phyloP scores from a whole-genome alignment of 2,329 filamentous ascomycete genomes.

The Verticillium alfalfae region DNA sequence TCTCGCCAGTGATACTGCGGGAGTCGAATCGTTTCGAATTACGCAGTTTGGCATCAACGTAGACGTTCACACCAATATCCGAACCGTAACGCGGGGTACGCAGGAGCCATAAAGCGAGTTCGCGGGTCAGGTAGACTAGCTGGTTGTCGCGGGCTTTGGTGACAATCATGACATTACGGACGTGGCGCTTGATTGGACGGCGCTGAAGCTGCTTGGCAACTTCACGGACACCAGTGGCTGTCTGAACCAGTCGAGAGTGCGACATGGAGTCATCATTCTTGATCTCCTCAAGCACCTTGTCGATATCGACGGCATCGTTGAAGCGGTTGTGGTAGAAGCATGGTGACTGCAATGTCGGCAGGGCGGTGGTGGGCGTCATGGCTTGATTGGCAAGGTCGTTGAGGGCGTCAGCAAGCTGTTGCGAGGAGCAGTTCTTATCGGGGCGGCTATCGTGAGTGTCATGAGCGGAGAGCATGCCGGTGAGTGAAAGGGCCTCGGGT shows the following conservation, averaged over 20 bases:
- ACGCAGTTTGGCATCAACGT: constrained; percentile 92
- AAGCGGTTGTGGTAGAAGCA: constrained; percentile 98
- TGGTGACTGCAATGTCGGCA: constrained; percentile 76
- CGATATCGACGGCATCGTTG: constrained; percentile 91
- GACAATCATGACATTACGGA: constrained; percentile 95
- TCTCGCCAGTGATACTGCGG: constrained; percentile 62
- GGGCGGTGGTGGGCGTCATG: constrained; percentile 39
- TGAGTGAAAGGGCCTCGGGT: constrained; percentile 57
- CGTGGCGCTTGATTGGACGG: constrained; percentile 83
- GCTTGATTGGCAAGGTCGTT: constrained; percentile 42
- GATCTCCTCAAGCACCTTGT: constrained; percentile 92
- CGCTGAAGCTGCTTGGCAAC: constrained; percentile 93
- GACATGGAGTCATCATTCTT: constrained; percentile 84
- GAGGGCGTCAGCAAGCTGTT: constrained; percentile 59
- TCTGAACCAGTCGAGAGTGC: constrained; percentile 90
- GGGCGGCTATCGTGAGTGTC: constrained; percentile 27
- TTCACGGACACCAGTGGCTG: constrained; percentile 88
- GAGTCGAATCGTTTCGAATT: constrained; percentile 85
- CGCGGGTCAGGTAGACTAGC: constrained; percentile 80
- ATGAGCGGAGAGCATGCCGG: constrained; percentile 50
- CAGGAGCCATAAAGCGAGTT: constrained; percentile 83
- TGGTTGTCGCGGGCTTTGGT: constrained; percentile 96
- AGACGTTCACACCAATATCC: constrained; percentile 89
- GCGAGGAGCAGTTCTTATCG: constrained; percentile 42
- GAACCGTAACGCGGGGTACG: constrained; percentile 84